A percentile compares a stretch with the other conserved stretches of the same genome.
phyloP scores from a whole-genome alignment of 2,329 filamentous ascomycete genomes.

The Ceratocystis ficicola region DNA sequence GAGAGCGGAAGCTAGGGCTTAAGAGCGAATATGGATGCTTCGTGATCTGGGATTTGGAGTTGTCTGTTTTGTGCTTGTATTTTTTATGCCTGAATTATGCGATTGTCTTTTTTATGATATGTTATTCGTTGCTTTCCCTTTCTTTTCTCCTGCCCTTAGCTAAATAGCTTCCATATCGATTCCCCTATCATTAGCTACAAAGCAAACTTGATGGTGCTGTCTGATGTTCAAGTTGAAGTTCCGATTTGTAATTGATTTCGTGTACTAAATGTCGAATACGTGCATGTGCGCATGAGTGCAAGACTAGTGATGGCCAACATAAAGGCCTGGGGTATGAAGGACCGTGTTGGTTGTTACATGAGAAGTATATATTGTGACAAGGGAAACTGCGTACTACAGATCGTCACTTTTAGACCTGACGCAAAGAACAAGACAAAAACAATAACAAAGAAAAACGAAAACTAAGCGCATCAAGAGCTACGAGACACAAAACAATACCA shows the following conservation, averaged over 20 bases:
- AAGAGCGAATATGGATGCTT: constrained; percentile 16
- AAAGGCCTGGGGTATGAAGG: too few relatives aligned
- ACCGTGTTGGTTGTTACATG: too few relatives aligned
- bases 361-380: not conserved
- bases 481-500: not conserved
- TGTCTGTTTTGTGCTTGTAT: constrained; percentile 13
- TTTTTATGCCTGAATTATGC: constrained; percentile 13
- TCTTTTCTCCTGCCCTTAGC: constrained; percentile 22
- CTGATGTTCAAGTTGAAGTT: too few relatives aligned
- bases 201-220: too few relatives aligned
- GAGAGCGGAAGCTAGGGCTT: not conserved
- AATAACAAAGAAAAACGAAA: not conserved
- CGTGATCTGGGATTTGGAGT: constrained; percentile 19
- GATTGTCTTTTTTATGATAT: constrained; percentile 9
- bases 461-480: not conserved
- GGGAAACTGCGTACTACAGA: not conserved
- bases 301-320: too few relatives aligned
- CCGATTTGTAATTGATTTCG: too few relatives aligned
- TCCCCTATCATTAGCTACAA: too few relatives aligned
- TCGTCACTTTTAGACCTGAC: not conserved
- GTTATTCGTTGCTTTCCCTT: constrained; percentile 13
- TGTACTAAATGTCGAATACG: too few relatives aligned
- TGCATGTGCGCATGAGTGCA: too few relatives aligned
- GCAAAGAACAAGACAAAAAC: not conserved
- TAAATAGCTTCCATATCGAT: not conserved